Percentiles rank a stretch among this genome's conserved stretches.
phyloP scores from a whole-genome alignment of 352 stramenopile species.

The Phytopythium oedochilum region DNA sequence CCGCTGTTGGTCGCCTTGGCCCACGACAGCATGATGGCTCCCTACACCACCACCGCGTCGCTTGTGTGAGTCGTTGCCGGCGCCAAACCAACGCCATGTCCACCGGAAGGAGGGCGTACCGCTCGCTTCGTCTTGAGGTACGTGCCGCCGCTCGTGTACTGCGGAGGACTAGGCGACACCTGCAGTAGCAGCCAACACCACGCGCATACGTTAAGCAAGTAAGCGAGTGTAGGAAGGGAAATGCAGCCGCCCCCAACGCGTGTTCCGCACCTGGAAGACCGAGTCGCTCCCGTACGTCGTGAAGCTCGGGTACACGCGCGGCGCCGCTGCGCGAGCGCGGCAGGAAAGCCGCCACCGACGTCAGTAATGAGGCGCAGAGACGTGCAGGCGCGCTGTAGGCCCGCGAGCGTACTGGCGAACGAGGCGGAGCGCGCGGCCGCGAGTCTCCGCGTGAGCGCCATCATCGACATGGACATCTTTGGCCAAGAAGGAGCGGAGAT shows the following conservation, averaged over 20 bases:
- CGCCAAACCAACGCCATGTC: too few relatives aligned
- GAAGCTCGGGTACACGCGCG: conserved; percentile 77
- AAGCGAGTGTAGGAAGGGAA: background rate
- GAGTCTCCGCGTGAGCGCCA: conserved; percentile 7
- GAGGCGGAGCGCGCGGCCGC: conserved; percentile 7
- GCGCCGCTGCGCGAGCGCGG: conserved; percentile 19
- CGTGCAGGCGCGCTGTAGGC: background rate
- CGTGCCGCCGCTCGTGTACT: conserved; percentile 55
- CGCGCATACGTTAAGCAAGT: background rate
- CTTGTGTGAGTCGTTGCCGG: too few relatives aligned
- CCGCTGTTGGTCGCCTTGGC: conserved; percentile 58
- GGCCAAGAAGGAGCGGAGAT: background rate
- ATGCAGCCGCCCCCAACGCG: background rate
- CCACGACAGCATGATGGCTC: conserved; percentile 82
- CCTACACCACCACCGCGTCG: conserved; percentile 28
- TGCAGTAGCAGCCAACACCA: conserved; percentile 4
- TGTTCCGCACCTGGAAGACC: conserved; percentile 43
- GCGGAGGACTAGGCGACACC: conserved; percentile 54
- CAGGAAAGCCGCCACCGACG: background rate
- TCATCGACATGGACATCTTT: background rate
- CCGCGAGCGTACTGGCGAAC: conserved; percentile 6
- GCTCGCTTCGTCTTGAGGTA: conserved; percentile 83
- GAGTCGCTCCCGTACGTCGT: conserved; percentile 65
- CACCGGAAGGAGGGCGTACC: conserved; percentile 26
- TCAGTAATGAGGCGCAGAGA: background rate